Percentiles rank a stretch among this genome's conserved stretches.
These are phyloP conservation scores for Chaetothyriales sp. DNA, from an alignment of 2,329 filamentous ascomycete species.

Conservation along the genomic window DNA sequence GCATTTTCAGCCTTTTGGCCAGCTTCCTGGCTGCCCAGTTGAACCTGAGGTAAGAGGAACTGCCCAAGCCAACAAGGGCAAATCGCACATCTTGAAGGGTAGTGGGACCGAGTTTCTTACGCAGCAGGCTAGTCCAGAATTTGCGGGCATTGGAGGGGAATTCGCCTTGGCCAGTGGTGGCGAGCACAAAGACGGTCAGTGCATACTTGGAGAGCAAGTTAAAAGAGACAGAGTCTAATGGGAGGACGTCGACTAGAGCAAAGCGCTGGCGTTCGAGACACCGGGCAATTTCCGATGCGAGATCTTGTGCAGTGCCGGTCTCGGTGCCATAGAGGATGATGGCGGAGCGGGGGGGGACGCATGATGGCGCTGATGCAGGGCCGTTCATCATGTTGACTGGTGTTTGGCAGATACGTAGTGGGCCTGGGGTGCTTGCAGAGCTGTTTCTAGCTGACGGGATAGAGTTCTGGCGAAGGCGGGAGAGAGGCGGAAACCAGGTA, in stretches of 20 bases:
- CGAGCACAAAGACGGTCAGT: constrained; percentile 57
- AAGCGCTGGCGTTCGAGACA: constrained; percentile 68
- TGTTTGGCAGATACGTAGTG: neutral
- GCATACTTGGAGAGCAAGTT: constrained; percentile 23
- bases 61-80: constrained; percentile 79
- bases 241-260: constrained; percentile 4
- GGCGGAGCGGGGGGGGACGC: constrained; percentile 23
- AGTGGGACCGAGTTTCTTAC: constrained; percentile 59
- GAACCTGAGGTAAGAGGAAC: constrained; percentile 91
- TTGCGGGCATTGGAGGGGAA: constrained; percentile 66
- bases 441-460: too few relatives aligned
- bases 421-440: too few relatives aligned
- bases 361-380: neutral
- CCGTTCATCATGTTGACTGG: neutral
- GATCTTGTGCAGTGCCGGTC: constrained; percentile 85
- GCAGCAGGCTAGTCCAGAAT: constrained; percentile 76
- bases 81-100: constrained; percentile 59
- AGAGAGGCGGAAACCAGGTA: too few relatives aligned
- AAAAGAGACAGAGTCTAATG: constrained; percentile 40
- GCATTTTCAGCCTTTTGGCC: constrained; percentile 66
- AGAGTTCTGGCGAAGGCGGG: too few relatives aligned
- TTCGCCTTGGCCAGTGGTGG: constrained; percentile 90
- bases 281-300: constrained; percentile 69
- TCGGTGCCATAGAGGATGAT: constrained; percentile 87
- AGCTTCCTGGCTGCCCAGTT: constrained; percentile 89